phyloP scores from a whole-genome alignment of 2,329 filamentous ascomycete species.

The Trichoderma brevicompactum region DNA sequence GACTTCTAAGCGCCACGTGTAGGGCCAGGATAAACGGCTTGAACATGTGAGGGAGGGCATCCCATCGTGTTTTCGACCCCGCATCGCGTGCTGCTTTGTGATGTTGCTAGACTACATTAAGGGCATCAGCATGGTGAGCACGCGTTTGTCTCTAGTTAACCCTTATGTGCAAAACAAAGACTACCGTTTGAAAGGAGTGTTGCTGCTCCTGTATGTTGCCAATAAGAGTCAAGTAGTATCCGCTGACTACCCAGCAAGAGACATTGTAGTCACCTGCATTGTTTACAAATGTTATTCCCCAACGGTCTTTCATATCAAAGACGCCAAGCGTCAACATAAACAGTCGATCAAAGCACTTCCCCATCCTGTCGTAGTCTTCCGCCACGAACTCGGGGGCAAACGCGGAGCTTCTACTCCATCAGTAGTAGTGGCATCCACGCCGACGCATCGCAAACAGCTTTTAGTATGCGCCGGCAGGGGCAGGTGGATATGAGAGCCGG shows the following conservation, averaged over 20 bases:
- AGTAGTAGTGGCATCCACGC: constrained; percentile 16
- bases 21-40: background rate
- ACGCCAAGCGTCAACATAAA: background rate
- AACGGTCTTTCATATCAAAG: background rate
- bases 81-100: constrained; percentile 5
- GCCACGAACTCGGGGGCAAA: background rate
- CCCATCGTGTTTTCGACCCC: background rate
- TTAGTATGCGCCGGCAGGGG: constrained; percentile 8
- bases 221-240: background rate
- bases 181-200: background rate
- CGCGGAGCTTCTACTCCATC: constrained; percentile 20
- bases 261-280: too few species aligned
- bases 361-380: background rate
- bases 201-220: background rate
- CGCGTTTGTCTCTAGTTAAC: background rate
- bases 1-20: too few species aligned
- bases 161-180: background rate
- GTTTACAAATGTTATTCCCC: background rate
- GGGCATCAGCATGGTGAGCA: background rate
- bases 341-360: background rate
- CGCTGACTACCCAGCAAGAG: too few species aligned
- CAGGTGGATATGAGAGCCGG: constrained; percentile 7
- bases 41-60: background rate
- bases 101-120: constrained; percentile 2
- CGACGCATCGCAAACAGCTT: background rate